Evolutionary conservation across 257 asterid genomes (phyloP), one percentile per base, ranked within the genome.

Genomic region (Eucommia ulmoides): DNA sequence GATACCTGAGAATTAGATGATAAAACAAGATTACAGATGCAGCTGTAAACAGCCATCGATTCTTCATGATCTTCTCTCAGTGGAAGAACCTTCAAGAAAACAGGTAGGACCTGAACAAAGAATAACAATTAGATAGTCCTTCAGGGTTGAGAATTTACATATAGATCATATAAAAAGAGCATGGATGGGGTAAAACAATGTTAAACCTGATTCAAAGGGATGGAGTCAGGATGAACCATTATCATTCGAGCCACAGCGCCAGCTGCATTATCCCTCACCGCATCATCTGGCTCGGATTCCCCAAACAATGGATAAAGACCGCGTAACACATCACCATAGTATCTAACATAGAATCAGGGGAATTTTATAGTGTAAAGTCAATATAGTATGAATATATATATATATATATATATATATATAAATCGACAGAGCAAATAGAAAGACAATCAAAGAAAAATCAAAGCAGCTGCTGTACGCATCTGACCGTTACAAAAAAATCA

Each of bases 161-260:
- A 24, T 1, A 9, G 42, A 53, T n/a, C n/a, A n/a, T n/a, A n/a
- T n/a, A n/a, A n/a, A n/a, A 44, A 47, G 44, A 54, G 22, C 49
- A 55, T 14, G 22, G 24, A 24, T 29, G 18, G 24, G 44, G 18
- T 20, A 54, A 55, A 56, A 58, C 52, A 24, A 48, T 12, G 58
- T 56, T 29, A 7, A 29, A 91, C 98, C 91, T 91, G 98, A 72
- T 77, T 69, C 52, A 91, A 65, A 8, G 95, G 94, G 58, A 91
- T 70, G 24, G 95, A 67, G 67, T 86, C 92, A 9, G 94, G 93
- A 53, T 91, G 81, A 64, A 80, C 79, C 80, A 78, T 69, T 49
- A 91, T 91, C 95, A 91, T 86, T 75, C 95, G 75, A 66, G 99
- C 93, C 65, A 91, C 99, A 19, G 99, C 99, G 65, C 99, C 99